A percentile compares a stretch with the other conserved stretches of the same genome.
These are phyloP conservation scores for Cercospora sojina DNA, from an alignment of 2,329 filamentous ascomycete species.

Conservation along the genomic window DNA sequence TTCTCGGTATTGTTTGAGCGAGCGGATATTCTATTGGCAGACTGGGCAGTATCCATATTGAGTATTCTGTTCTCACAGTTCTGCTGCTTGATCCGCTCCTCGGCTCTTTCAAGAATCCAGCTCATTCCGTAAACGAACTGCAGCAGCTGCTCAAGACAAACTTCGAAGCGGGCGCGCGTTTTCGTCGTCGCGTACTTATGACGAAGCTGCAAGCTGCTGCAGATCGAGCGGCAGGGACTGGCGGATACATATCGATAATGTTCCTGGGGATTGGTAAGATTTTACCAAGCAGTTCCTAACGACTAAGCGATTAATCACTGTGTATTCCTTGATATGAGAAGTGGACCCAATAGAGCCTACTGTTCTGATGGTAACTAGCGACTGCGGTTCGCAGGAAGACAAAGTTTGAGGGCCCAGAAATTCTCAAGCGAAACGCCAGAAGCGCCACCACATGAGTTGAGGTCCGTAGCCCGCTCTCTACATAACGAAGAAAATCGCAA, in stretches of 20 bases:
- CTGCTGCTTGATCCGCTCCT: conserved; percentile 3
- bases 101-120: conserved; percentile 1
- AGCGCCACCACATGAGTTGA: not conserved
- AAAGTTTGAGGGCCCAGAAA: not conserved
- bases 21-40: not conserved
- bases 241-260: conserved; percentile 15
- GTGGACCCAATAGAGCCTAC: not conserved
- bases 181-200: conserved; percentile 9
- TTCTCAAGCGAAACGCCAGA: not conserved
- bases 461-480: not conserved
- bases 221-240: not conserved
- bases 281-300: conserved; percentile 1
- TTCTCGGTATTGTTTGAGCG: not conserved
- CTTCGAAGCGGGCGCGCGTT: not conserved
- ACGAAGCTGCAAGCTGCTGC: conserved; percentile 3
- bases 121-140: not conserved
- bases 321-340: not conserved
- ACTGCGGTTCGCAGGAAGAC: not conserved
- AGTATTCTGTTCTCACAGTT: conserved; percentile 3
- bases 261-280: conserved; percentile 1
- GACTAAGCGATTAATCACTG: not conserved
- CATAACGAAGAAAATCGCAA: not conserved
- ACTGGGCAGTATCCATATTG: conserved; percentile 14
- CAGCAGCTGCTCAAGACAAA: not conserved
- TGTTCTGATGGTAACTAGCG: not conserved